These are phyloP conservation scores for Pythium monospermum DNA, from an alignment of 352 stramenopile genomes.

Conservation along the genomic window DNA sequence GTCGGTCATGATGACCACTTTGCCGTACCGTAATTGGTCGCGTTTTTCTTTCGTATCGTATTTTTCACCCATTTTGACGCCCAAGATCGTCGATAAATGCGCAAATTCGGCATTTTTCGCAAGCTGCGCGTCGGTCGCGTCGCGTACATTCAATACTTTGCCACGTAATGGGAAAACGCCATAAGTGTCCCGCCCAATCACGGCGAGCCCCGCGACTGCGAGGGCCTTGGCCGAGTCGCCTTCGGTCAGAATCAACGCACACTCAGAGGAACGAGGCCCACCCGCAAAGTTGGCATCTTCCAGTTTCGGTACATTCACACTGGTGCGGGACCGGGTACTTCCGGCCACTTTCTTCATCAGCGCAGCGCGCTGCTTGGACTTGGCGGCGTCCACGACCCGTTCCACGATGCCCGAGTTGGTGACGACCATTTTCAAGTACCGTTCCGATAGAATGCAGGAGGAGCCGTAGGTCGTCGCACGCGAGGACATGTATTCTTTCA, in stretches of 20 bases:
- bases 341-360: slow-evolving; percentile 89
- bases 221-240: slow-evolving; percentile 99
- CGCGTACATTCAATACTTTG: slow-evolving; percentile 91
- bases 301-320: slow-evolving; percentile 95
- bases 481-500: slow-evolving; percentile 98
- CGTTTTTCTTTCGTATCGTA: slow-evolving; percentile 93
- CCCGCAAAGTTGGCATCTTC: slow-evolving; percentile 98
- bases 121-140: slow-evolving; percentile 80
- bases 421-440: slow-evolving; percentile 93
- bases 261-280: slow-evolving; percentile 87
- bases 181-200: slow-evolving; percentile 97
- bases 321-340: slow-evolving; percentile 51
- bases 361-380: slow-evolving; percentile 92
- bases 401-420: slow-evolving; percentile 95
- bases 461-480: slow-evolving; percentile 82
- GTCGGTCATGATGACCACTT: slow-evolving; percentile 99
- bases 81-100: slow-evolving; percentile 97
- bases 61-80: slow-evolving; percentile 93
- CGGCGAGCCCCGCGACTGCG: slow-evolving; percentile 96
- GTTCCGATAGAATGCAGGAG: slow-evolving; percentile 90
- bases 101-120: slow-evolving; percentile 94
- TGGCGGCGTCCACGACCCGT: slow-evolving; percentile 87
- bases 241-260: slow-evolving; percentile 98
- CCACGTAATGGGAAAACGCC: slow-evolving; percentile 98
- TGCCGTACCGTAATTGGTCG: slow-evolving; percentile 95